Evolutionary conservation across 768 basidiomycete species (phyloP).

Genomic region (Suillus subluteus): DNA sequence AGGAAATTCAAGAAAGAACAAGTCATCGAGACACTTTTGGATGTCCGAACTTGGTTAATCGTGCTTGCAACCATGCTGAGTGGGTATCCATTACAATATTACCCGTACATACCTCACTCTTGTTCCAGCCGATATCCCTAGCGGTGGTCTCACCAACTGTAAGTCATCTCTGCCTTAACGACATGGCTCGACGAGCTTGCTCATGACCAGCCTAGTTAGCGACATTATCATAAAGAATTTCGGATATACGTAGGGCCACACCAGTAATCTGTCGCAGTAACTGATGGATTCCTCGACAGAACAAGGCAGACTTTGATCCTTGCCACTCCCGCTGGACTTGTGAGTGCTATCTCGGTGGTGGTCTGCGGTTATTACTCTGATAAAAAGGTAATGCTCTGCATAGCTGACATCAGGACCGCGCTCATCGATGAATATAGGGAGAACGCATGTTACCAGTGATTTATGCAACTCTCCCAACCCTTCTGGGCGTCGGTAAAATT

Average conservation of each 20-base stretch:
- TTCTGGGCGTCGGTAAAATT: slow-evolving; percentile 20
- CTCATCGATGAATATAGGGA: slow-evolving; percentile 8
- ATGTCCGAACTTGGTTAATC: slow-evolving; percentile 33
- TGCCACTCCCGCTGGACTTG: slow-evolving; percentile 25
- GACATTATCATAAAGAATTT: slow-evolving; percentile 28
- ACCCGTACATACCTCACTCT: neutral
- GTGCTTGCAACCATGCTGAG: slow-evolving; percentile 30
- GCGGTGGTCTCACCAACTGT: slow-evolving; percentile 25
- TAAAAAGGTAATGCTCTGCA: slow-evolving; percentile 15
- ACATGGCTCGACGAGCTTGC: neutral
- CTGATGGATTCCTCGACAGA: slow-evolving; percentile 2
- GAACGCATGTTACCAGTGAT: slow-evolving; percentile 29
- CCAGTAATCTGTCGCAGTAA: neutral
- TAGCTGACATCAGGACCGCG: neutral
- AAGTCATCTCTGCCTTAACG: slow-evolving; percentile 6
- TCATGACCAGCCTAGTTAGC: slow-evolving; percentile 15
- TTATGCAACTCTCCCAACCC: slow-evolving; percentile 23
- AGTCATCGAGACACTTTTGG: slow-evolving; percentile 26
- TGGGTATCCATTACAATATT: slow-evolving; percentile 7
- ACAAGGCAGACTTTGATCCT: slow-evolving; percentile 28
- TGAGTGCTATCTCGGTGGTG: slow-evolving; percentile 26
- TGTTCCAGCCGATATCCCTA: slow-evolving; percentile 25
- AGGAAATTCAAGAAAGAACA: slow-evolving; percentile 32
- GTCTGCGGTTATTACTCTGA: slow-evolving; percentile 28
- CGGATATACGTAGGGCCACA: slow-evolving; percentile 22